Evolutionary conservation across 305 asterid genomes (phyloP).

Genomic region (Fraxinus xanthoxyloides): DNA sequence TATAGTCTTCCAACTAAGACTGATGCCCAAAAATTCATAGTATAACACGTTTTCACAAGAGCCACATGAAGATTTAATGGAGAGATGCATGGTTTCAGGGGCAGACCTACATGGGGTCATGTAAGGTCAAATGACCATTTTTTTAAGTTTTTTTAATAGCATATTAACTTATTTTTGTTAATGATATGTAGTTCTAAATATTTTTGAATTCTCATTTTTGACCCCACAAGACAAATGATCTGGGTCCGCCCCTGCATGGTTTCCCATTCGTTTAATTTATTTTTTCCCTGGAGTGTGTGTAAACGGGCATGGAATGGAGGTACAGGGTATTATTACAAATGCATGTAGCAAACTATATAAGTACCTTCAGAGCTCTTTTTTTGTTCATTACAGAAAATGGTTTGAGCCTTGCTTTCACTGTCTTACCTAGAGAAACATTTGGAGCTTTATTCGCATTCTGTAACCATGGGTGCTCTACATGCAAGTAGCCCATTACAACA

Average conservation of each 20-base stretch:
- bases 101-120: too few relatives aligned
- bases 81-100: not conserved
- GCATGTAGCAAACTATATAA: not conserved
- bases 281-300: not conserved
- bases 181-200: too few relatives aligned
- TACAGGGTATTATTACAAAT: not conserved
- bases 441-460: constrained; percentile 56
- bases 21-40: not conserved
- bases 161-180: too few relatives aligned
- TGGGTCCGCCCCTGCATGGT: too few relatives aligned
- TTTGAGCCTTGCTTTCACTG: constrained; percentile 65
- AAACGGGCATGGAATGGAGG: not conserved
- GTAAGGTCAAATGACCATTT: too few relatives aligned
- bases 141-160: too few relatives aligned
- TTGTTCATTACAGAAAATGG: constrained; percentile 69
- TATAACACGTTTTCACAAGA: not conserved
- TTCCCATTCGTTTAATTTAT: not conserved
- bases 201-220: too few relatives aligned
- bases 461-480: constrained; percentile 67
- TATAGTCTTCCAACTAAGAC: not conserved
- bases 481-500: not conserved
- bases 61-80: not conserved
- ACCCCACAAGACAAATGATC: too few relatives aligned
- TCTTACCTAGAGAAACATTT: constrained; percentile 58
- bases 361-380: constrained; percentile 56